Evolutionary conservation across 1,284 basidiomycete species (phyloP).

Genomic region (Inonotus hispidus): DNA sequence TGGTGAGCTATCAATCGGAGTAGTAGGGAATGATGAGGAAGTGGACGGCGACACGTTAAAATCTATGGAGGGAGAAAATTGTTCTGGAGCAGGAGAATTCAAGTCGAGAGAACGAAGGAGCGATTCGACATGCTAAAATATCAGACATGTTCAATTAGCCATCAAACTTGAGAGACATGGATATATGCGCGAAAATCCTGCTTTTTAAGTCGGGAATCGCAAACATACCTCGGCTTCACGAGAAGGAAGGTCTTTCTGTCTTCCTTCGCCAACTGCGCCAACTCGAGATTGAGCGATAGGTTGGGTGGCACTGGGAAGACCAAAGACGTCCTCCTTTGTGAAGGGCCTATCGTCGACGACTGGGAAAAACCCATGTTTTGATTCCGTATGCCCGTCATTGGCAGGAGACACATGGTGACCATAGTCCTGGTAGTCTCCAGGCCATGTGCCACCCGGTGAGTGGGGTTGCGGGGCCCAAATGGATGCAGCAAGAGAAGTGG

Average conservation of each 20-base stretch:
- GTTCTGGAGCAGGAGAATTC: conserved; percentile 59
- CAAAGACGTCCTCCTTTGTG: conserved; percentile 59
- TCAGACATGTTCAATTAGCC: conserved; percentile 17
- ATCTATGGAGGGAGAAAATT: conserved; percentile 36
- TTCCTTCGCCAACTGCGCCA: conserved; percentile 71
- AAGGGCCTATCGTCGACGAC: conserved; percentile 28
- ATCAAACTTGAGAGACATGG: conserved; percentile 21
- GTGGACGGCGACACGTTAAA: conserved; percentile 32
- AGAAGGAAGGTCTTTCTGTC: conserved; percentile 53
- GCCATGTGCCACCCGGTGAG: conserved; percentile 58
- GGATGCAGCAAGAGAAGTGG: conserved; percentile 33
- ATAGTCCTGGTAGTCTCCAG: conserved; percentile 54
- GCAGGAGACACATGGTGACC: conserved; percentile 32
- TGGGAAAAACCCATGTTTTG: conserved; percentile 26
- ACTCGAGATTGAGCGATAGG: conserved; percentile 42
- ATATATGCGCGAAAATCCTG: conserved; percentile 19
- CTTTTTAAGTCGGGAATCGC: conserved; percentile 22
- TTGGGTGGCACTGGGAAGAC: conserved; percentile 36
- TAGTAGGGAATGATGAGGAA: conserved; percentile 50
- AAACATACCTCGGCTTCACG: conserved; percentile 48
- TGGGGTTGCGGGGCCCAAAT: conserved; percentile 78
- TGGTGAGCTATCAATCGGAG: conserved; percentile 62
- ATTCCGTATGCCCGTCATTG: conserved; percentile 31
- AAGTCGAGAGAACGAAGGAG: conserved; percentile 69
- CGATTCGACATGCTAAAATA: conserved; percentile 64